A percentile compares a stretch with the other conserved stretches of the same genome.
Evolutionary conservation across 2,329 filamentous ascomycete species (phyloP).

Genomic region (Mycosphaerella arachidis): DNA sequence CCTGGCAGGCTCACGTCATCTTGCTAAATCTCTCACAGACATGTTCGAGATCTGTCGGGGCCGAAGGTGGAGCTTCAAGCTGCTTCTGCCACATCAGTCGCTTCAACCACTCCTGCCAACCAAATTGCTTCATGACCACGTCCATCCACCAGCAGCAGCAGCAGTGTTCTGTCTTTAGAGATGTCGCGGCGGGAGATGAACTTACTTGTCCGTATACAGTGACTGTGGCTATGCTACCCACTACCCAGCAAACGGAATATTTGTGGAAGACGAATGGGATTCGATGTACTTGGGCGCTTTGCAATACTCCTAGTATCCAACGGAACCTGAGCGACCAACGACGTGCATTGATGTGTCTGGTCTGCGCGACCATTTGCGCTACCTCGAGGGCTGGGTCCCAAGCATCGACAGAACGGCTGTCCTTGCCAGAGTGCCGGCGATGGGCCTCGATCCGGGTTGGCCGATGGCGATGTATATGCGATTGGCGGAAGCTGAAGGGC

Average conservation of each 20-base stretch:
- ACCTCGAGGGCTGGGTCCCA: neutral
- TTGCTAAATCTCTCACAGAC: neutral
- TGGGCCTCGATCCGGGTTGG: neutral
- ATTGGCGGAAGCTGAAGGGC: neutral
- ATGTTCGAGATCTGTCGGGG: neutral
- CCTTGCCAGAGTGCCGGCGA: neutral
- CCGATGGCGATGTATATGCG: neutral
- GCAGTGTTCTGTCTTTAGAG: neutral
- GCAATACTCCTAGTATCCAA: neutral
- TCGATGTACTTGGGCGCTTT: neutral
- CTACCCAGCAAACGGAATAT: neutral
- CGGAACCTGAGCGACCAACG: constrained; percentile 1
- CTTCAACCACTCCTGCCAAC: neutral
- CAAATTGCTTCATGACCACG: neutral
- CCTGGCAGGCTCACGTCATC: neutral
- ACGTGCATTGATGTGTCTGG: neutral
- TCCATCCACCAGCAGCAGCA: neutral
- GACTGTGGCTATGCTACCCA: neutral
- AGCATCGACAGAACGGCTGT: neutral
- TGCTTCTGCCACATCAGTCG: neutral
- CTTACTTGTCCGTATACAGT: neutral
- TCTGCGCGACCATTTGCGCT: neutral
- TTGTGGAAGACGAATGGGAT: neutral
- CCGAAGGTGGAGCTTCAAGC: neutral
- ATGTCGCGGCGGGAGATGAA: neutral